Conservation (phyloP, 768 basidiomycete genomes). For the Tulasnella sp. region DNA sequence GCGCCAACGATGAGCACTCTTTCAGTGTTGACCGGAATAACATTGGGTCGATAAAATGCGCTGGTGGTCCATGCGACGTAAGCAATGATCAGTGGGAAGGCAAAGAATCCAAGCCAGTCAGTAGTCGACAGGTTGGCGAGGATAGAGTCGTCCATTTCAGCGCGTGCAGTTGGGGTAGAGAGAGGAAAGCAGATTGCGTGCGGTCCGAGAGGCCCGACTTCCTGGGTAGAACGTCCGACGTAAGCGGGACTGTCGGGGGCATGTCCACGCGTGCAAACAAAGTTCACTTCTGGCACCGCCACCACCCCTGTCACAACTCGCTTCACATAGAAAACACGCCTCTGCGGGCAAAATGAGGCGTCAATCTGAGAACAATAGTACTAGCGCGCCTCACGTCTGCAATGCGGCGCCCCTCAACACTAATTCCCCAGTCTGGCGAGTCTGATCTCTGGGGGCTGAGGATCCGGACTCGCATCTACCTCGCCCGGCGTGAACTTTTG, state of each 20-base stretch:
- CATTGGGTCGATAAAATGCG: constrained; percentile 3
- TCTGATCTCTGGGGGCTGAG: neutral
- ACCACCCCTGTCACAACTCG: neutral
- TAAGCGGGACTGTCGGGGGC: neutral
- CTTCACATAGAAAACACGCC: neutral
- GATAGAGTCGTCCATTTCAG: neutral
- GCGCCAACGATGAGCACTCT: constrained; percentile 77
- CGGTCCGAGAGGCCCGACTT: neutral
- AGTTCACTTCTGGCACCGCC: neutral
- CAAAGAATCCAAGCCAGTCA: constrained; percentile 3
- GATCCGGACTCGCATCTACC: neutral
- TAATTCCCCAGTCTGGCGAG: neutral
- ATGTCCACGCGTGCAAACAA: constrained; percentile 3
- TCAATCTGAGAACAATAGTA: neutral
- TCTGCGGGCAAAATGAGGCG: neutral
- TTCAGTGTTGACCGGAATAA: constrained; percentile 35
- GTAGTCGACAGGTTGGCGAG: neutral
- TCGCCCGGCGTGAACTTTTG: neutral
- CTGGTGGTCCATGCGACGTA: neutral
- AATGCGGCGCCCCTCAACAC: neutral
- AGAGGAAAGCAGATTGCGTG: neutral
- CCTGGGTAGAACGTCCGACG: neutral
- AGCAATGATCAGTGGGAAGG: neutral
- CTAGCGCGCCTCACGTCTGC: constrained; percentile 6
- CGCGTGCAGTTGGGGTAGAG: neutral